These are phyloP conservation scores for Cryptomeria japonica DNA, from an alignment of 75 land plant species.

Conservation along the genomic window DNA sequence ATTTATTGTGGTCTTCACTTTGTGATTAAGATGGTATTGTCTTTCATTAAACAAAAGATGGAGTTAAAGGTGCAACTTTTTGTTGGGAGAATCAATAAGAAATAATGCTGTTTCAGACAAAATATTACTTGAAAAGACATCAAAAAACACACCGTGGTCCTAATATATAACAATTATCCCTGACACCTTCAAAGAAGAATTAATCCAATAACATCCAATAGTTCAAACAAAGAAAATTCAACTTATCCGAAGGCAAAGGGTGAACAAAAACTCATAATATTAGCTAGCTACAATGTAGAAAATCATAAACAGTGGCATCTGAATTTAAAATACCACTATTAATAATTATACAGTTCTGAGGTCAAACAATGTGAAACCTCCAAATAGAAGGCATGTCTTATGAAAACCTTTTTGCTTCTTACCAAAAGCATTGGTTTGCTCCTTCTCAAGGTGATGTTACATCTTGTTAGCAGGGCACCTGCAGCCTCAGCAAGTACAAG, in stretches of 20 bases:
- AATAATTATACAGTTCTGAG: not conserved
- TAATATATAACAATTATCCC: not conserved
- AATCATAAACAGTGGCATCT: not conserved
- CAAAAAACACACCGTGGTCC: not conserved
- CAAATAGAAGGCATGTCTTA: not conserved
- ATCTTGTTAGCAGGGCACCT: constrained; percentile 51
- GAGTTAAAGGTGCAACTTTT: not conserved
- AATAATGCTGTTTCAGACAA: not conserved
- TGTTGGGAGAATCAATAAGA: not conserved
- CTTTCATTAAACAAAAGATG: not conserved
- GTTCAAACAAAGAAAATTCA: not conserved
- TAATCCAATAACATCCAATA: not conserved
- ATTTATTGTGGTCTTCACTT: not conserved
- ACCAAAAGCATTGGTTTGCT: constrained; percentile 79
- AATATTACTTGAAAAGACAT: not conserved
- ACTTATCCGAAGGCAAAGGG: not conserved
- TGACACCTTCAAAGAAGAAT: not conserved
- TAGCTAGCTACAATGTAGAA: not conserved
- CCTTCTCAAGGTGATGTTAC: constrained; percentile 57
- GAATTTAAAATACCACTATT: not conserved
- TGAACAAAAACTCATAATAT: not conserved
- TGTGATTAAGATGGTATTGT: not conserved
- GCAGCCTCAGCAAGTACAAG: constrained; percentile 65
- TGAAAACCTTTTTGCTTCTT: constrained; percentile 23
- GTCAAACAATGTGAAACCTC: not conserved